Conservation (phyloP, 73 alveolate genomes). For the Urostyla sp. region DNA sequence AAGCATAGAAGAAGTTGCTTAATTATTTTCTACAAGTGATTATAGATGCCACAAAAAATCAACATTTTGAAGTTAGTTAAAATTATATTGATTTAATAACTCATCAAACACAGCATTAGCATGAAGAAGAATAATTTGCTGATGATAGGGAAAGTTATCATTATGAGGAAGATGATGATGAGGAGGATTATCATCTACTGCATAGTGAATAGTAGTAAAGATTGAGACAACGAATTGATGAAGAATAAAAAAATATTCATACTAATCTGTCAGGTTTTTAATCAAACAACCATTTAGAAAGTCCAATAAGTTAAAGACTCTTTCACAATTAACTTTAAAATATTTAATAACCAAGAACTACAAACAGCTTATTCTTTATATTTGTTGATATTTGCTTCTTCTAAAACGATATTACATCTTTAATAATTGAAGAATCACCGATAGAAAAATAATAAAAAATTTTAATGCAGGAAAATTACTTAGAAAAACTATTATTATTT, state of each 20-base stretch:
- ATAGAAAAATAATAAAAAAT: constrained; percentile 13
- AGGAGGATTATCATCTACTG: constrained; percentile 29
- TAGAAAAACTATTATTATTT: constrained; percentile 26
- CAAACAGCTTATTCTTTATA: not conserved
- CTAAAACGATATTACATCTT: not conserved
- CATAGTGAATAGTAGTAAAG: too few species aligned
- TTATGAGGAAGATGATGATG: constrained; percentile 48
- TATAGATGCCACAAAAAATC: not conserved
- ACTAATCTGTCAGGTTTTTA: too few species aligned
- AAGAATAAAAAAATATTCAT: too few species aligned
- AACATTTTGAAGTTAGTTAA: not conserved
- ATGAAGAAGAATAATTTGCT: not conserved
- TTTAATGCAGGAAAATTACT: not conserved
- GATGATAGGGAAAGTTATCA: constrained; percentile 27
- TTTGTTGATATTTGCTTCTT: not conserved
- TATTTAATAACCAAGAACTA: not conserved
- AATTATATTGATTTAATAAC: too few species aligned
- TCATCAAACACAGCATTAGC: not conserved
- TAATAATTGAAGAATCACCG: not conserved
- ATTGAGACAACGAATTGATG: too few species aligned
- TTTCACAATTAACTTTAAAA: not conserved
- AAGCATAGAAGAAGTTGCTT: constrained; percentile 58
- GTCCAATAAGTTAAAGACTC: constrained; percentile 33
- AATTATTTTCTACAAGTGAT: constrained; percentile 11
- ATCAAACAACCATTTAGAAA: constrained; percentile 35